Evolutionary conservation across 192 early-diverging fungal species (phyloP).

Genomic region (Backusella sp.): DNA sequence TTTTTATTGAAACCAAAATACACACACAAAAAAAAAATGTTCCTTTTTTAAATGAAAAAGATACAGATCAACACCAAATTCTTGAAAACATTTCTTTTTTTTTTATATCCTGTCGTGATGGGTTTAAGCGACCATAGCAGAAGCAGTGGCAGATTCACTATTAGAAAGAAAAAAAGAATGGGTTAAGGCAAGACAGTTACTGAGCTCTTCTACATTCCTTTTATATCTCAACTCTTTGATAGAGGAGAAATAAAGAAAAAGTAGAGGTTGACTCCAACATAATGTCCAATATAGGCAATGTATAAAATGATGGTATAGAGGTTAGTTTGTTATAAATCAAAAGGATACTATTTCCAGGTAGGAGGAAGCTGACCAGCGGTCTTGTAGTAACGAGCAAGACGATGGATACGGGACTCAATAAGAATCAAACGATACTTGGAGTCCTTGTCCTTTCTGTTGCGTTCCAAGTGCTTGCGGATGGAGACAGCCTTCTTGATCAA

Average conservation of each 20-base stretch:
- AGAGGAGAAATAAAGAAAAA: background rate
- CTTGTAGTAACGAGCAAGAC: conserved; percentile 99
- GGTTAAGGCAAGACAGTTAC: conserved; percentile 42
- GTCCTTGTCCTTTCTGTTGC: conserved; percentile 98
- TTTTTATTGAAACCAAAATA: background rate
- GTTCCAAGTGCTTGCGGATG: conserved; percentile 98
- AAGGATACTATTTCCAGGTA: conserved; percentile 96
- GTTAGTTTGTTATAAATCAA: conserved; percentile 13
- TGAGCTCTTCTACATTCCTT: conserved; percentile 25
- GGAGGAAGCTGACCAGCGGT: conserved; percentile 92
- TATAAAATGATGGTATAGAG: background rate
- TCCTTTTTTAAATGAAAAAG: background rate
- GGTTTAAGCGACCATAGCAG: conserved; percentile 39
- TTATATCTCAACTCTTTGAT: background rate
- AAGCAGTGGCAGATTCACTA: conserved; percentile 50
- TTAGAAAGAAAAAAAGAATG: conserved; percentile 32
- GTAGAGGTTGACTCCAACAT: conserved; percentile 20
- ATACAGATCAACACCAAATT: background rate
- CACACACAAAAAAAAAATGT: background rate
- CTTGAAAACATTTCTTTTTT: background rate
- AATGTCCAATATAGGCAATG: conserved; percentile 34
- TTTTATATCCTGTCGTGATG: background rate
- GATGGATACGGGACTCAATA: conserved; percentile 97
- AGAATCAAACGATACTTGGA: conserved; percentile 98
- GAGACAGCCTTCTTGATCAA: conserved; percentile 99